phyloP scores from a whole-genome alignment of 768 basidiomycete genomes.

The Boletus vermiculosoides region DNA sequence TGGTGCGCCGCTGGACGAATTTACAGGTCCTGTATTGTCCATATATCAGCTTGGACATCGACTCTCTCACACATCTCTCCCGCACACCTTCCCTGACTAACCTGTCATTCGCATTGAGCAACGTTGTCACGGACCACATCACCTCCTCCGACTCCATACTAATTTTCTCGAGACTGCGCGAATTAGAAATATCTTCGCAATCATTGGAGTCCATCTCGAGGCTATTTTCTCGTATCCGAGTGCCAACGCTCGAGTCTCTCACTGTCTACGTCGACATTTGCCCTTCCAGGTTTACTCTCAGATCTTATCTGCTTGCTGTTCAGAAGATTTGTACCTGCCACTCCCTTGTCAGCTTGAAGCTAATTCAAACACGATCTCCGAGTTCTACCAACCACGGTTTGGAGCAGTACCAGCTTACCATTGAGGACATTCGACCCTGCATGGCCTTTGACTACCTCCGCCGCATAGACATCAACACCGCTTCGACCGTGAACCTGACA shows the following conservation, averaged over 20 bases:
- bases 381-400: neutral
- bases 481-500: conserved; percentile 10
- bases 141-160: neutral
- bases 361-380: conserved; percentile 12
- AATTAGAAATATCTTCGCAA: conserved; percentile 12
- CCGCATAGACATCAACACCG: conserved; percentile 10
- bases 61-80: conserved; percentile 17
- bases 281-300: conserved; percentile 9
- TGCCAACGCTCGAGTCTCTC: conserved; percentile 10
- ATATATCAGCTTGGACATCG: conserved; percentile 9
- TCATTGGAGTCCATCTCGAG: conserved; percentile 2
- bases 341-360: conserved; percentile 4
- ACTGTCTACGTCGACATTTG: conserved; percentile 8
- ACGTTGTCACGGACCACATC: neutral
- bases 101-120: conserved; percentile 11
- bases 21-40: conserved; percentile 17
- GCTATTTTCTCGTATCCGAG: neutral
- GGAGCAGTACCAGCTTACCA: conserved; percentile 11
- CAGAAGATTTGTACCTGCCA: conserved; percentile 7
- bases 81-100: conserved; percentile 10
- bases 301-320: conserved; percentile 3
- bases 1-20: conserved; percentile 17
- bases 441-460: conserved; percentile 14
- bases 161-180: conserved; percentile 9
- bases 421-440: conserved; percentile 20